Percentiles rank a stretch among this genome's conserved stretches.
Conservation (phyloP, 208 protist genomes). For the Acanthamoeba rhysodes region DNA sequence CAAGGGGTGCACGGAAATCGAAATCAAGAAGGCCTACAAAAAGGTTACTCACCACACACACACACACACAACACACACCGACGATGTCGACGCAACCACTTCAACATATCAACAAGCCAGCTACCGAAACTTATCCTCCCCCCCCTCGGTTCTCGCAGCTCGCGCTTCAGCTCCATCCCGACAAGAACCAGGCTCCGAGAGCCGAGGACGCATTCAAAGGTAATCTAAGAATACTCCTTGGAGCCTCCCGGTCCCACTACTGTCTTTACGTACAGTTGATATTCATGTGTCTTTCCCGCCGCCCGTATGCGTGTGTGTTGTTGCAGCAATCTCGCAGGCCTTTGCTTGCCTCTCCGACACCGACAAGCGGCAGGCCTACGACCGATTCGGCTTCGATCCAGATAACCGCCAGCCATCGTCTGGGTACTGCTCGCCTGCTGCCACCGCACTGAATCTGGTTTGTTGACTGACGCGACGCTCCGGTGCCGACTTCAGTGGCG, state of each 20-base stretch:
- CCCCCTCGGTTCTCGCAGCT: neutral
- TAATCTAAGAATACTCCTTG: conserved; percentile 32
- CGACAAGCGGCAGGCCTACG: conserved; percentile 77
- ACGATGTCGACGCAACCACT: neutral
- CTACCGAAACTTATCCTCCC: neutral
- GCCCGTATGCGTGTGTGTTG: neutral
- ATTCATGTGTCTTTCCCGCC: no score
- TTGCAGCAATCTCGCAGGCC: conserved; percentile 78
- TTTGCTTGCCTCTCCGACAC: conserved; percentile 79
- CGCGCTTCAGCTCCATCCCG: conserved; percentile 82
- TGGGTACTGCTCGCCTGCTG: neutral
- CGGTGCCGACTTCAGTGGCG: no score
- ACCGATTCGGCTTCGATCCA: conserved; percentile 76
- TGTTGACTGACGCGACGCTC: neutral
- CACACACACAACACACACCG: no score
- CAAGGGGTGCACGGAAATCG: conserved; percentile 76
- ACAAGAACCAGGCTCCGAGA: conserved; percentile 84
- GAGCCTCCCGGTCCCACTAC: neutral
- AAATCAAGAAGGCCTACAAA: conserved; percentile 83
- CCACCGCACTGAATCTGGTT: neutral
- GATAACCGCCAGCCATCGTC: neutral
- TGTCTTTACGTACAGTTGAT: neutral
- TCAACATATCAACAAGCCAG: neutral
- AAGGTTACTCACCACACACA: conserved; percentile 23
- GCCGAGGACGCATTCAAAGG: conserved; percentile 86